Conservation (phyloP, 345 rosid species). For the Mercurialis annua region DNA sequence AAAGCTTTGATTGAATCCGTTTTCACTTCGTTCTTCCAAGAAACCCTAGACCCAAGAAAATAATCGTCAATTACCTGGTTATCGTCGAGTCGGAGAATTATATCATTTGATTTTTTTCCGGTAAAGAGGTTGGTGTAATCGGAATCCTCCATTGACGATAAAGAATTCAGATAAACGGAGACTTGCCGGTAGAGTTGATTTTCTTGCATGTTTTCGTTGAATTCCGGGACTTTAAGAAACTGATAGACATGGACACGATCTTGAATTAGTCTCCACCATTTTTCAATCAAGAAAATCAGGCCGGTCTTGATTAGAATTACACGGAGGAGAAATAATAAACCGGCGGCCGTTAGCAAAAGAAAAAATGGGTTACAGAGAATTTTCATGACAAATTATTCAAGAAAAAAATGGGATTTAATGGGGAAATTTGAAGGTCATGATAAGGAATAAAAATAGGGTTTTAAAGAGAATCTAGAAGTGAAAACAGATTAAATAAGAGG, state of each 20-base stretch:
- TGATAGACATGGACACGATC: conserved; percentile 65
- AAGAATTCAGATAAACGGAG: conserved; percentile 50
- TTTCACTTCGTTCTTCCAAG: conserved; percentile 54
- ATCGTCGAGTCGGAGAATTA: conserved; percentile 60
- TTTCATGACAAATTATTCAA: conserved; percentile 31
- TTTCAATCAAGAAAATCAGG: conserved; percentile 45
- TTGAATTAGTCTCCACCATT: conserved; percentile 42
- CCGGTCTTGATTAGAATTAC: conserved; percentile 56
- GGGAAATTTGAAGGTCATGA: neutral
- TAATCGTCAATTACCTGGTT: conserved; percentile 61
- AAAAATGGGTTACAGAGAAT: conserved; percentile 9
- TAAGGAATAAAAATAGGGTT: no score
- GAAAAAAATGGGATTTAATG: neutral
- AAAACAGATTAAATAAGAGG: neutral
- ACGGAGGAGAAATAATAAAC: conserved; percentile 19
- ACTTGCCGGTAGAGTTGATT: conserved; percentile 58
- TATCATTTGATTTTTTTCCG: conserved; percentile 55
- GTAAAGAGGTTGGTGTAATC: conserved; percentile 81
- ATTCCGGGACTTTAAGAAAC: conserved; percentile 66
- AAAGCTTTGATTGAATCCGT: conserved; percentile 24
- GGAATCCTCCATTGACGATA: conserved; percentile 66
- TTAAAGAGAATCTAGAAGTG: neutral
- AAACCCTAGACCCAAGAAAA: conserved; percentile 72
- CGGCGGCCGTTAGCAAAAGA: neutral
- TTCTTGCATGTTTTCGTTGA: conserved; percentile 54